Evolutionary conservation across 2,329 filamentous ascomycete genomes (phyloP).

Genomic region (Trichoderma lentiforme): DNA sequence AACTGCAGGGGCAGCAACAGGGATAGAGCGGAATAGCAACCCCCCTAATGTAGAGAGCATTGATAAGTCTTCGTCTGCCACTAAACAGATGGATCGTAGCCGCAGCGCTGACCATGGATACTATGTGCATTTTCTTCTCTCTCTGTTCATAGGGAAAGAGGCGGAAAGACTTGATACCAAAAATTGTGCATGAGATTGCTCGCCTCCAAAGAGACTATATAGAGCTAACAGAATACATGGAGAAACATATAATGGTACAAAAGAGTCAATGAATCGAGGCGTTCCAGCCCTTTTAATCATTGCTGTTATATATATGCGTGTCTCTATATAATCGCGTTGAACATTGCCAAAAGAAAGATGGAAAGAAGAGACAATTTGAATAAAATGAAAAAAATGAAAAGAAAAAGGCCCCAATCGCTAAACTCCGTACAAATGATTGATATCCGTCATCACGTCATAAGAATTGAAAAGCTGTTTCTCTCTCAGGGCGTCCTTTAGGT

Average conservation of each 20-base stretch:
- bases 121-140: too few species aligned
- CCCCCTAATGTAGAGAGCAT: not conserved
- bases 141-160: not conserved
- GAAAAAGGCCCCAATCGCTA: not conserved
- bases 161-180: not conserved
- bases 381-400: not conserved
- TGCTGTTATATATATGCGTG: not conserved
- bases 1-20: not conserved
- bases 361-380: not conserved
- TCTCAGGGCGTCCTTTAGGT: not conserved
- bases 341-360: not conserved
- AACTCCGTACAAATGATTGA: not conserved
- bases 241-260: not conserved
- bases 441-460: slow-evolving; percentile 10
- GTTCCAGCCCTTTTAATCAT: not conserved
- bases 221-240: not conserved
- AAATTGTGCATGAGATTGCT: not conserved
- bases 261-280: not conserved
- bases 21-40: not conserved
- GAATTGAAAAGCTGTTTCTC: not conserved
- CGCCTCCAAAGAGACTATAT: not conserved
- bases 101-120: not conserved
- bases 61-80: not conserved
- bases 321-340: not conserved
- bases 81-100: not conserved